Base-by-base conservation (phyloP, 2,329 filamentous ascomycete genomes). In the Parastagonospora nodorum region DNA sequence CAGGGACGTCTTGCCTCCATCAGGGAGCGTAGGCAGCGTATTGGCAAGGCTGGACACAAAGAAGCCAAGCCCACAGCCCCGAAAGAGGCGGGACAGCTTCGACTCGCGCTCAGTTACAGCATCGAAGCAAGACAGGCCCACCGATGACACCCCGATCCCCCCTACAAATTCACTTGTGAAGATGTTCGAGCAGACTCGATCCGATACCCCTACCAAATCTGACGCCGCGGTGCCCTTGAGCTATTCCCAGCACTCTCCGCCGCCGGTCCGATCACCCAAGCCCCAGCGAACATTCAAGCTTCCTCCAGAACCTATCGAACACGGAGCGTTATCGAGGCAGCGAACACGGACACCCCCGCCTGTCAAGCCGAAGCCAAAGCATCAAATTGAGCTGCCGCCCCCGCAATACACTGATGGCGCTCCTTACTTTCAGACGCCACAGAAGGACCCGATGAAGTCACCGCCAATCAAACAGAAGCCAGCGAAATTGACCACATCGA, bases 81-180 rank as follows among this genome's bases (percentile, higher is more conserved):
- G 48, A 31, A 59, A 52, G 57, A 55, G 55, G 33, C 57, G 48
- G 27, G 53, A 50, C 36, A 66, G 58, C 48, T 41, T 50, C 29
- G 61, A 42, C 8, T 56, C 62, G n/a, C 55, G 50, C 5, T 51
- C 60, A 15, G 47, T 41, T 27, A 51, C 51, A 14, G 16, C 47
- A 44, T 15, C 40, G 27, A 29, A 24, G 16, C 39, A 42, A 33
- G 50, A 63, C 30, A 74, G 76, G 31, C 56, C 74, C 12, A 74
- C 79, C 10, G 84, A 89, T 65, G 82, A 82, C 8, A 80, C 78
- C 1, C 77, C 84, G 5, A 86, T 88, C 42, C 76, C 82, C 19
- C 80, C 87, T 0, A 87, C 87, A 0, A 84, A 78, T 2, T 82
- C 85, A 4, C 76, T 90, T 15, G 86, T 90, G 46, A 82, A 82